Evolutionary conservation across 1,284 basidiomycete genomes (phyloP).

Genomic region (Xerocomus minutiporus): DNA sequence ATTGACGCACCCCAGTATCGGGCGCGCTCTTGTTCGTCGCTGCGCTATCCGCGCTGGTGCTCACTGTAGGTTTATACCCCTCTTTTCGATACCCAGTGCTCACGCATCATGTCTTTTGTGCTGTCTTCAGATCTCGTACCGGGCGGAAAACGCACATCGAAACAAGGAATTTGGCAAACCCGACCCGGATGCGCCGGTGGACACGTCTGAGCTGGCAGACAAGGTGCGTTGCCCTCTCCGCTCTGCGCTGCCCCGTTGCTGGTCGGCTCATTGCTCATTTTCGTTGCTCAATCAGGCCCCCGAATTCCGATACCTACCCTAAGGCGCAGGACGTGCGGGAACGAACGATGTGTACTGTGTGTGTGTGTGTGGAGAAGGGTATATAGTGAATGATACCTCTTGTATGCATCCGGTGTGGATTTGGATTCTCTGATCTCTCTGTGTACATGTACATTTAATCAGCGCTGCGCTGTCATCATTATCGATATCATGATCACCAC

Average conservation of each 20-base stretch:
- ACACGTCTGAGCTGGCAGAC: slow-evolving; percentile 65
- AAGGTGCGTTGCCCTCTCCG: slow-evolving; percentile 36
- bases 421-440: not conserved
- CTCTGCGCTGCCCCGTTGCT: not conserved
- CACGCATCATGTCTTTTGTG: not conserved
- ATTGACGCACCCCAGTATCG: slow-evolving; percentile 37
- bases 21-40: slow-evolving; percentile 58
- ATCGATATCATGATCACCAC: no score
- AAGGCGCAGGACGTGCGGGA: not conserved
- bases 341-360: not conserved
- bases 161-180: slow-evolving; percentile 54
- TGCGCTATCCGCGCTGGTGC: slow-evolving; percentile 46
- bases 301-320: not conserved
- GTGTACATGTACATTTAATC: not conserved
- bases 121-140: slow-evolving; percentile 51
- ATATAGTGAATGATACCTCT: not conserved
- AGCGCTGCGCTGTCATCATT: no score
- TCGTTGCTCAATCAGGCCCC: not conserved
- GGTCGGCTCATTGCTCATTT: not conserved
- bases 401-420: not conserved
- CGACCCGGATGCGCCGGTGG: slow-evolving; percentile 46
- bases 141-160: slow-evolving; percentile 54
- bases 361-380: not conserved
- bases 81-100: not conserved
- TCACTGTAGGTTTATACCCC: slow-evolving; percentile 43